Base-by-base conservation (phyloP, 805 yeast genomes). In the Candida michaelii region DNA sequence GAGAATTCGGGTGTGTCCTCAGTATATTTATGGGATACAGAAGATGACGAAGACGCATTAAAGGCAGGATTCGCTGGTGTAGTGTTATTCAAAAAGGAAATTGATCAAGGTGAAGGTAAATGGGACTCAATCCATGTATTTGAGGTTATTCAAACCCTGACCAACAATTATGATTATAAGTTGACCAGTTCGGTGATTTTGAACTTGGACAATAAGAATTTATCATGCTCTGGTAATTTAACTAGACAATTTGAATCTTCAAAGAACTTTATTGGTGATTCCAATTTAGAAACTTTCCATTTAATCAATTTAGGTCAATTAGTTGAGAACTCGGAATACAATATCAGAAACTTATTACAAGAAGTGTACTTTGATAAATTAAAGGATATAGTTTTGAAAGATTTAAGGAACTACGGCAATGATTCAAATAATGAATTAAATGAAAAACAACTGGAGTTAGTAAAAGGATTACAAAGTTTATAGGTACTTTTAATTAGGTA, bases 61-160 rank as follows among this genome's bases (percentile, higher is more conserved):
- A 56, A 58, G 23, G 64, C 63, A 19, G 87, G 86, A 1, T 89
- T 91, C 69, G 97, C 97, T 3, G 98, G 98, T 15, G 97, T 89
- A 4, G 89, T 82, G 12, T 71, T 91, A 46, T 74, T 91, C 59
- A 87, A 93, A 67, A 91, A 91, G 62, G 74, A 70, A 38, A 65
- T 79, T 4, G 74, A 68, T 21, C 73, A 66, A 46, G 58, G 58
- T 27, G 55, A 61, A 23, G 86, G 90, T 11, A 70, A 74, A 39
- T 91, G 99, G 99, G 96, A 93, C 63, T 81, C 93, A 41, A 86
- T 91, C 49, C 98, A 91, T 62, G 98, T 91, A 8, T 77, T 93
- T 51, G 97, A 91, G 62, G 83, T 83, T 7, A 63, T 62, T 6
- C 73, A 74, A 0, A 71, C 68, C 34, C 38, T 27, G 32, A 53